A percentile compares a stretch with the other conserved stretches of the same genome.
Conservation (phyloP, 768 basidiomycete genomes). For the Lentinula lateritia region DNA sequence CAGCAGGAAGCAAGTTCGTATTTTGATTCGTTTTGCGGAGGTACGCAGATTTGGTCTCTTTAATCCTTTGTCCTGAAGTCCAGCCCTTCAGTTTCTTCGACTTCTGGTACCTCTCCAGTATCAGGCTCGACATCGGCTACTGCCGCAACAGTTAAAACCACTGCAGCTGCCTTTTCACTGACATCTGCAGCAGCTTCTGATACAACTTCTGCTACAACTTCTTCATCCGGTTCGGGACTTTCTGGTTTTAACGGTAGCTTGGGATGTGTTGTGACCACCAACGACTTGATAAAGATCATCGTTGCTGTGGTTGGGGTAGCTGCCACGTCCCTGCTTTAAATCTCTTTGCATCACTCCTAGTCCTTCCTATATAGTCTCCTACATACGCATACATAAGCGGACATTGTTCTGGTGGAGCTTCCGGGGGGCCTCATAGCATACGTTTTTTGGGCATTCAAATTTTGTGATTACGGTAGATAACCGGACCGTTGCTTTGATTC, state of each 20-base stretch:
- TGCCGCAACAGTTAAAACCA: not conserved
- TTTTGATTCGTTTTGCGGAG: not conserved
- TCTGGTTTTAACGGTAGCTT: not conserved
- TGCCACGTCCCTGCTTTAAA: not conserved
- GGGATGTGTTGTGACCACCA: not conserved
- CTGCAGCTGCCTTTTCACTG: not conserved
- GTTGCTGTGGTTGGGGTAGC: not conserved
- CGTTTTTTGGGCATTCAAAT: not conserved
- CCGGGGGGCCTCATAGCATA: no score
- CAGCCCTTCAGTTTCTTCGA: not conserved
- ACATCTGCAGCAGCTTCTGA: not conserved
- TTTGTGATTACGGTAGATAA: not conserved
- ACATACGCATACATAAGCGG: no score
- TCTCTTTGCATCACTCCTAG: not conserved
- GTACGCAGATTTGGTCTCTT: not conserved
- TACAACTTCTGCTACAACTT: not conserved
- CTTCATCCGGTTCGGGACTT: not conserved
- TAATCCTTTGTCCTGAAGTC: not conserved
- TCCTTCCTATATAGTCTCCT: not conserved
- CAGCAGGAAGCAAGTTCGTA: not conserved
- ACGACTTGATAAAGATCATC: not conserved
- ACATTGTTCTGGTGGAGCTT: no score
- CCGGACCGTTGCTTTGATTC: not conserved
- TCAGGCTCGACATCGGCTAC: not conserved
- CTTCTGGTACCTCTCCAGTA: not conserved